Conservation (phyloP, 345 rosid genomes). For the Boechera stricta region DNA sequence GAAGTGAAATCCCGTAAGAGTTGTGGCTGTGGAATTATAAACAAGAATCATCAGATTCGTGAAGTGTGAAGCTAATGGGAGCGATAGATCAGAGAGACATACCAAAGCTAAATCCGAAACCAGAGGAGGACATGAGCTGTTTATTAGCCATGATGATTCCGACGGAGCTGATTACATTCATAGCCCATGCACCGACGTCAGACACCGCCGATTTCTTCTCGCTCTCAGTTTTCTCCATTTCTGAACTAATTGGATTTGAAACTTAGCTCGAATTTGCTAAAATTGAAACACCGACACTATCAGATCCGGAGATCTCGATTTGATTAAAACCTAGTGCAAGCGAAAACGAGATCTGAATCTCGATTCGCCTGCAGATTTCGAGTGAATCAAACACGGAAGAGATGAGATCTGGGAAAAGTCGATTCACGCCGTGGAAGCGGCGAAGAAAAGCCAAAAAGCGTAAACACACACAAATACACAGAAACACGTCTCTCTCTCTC, state of each 20-base stretch:
- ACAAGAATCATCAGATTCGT: constrained; percentile 10
- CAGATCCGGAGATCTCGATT: constrained; percentile 35
- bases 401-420: constrained; percentile 23
- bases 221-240: constrained; percentile 51
- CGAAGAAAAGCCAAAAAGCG: constrained; percentile 27
- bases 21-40: constrained; percentile 60
- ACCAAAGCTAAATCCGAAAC: constrained; percentile 89
- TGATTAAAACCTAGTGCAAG: constrained; percentile 19
- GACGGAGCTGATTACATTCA: constrained; percentile 91
- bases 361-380: constrained; percentile 25
- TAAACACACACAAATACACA: neutral
- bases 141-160: constrained; percentile 97
- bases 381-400: neutral
- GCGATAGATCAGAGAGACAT: neutral
- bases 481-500: constrained; percentile 33
- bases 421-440: constrained; percentile 26
- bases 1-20: constrained; percentile 92
- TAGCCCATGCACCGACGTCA: constrained; percentile 92
- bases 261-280: neutral
- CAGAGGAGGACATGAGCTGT: constrained; percentile 87
- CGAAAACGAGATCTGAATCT: constrained; percentile 43
- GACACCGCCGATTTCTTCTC: constrained; percentile 81
- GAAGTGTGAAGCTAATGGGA: neutral
- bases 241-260: neutral
- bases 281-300: constrained; percentile 22